These are phyloP conservation scores for Stagonosporopsis vannaccii DNA, from an alignment of 2,329 filamentous ascomycete species.

Conservation along the genomic window DNA sequence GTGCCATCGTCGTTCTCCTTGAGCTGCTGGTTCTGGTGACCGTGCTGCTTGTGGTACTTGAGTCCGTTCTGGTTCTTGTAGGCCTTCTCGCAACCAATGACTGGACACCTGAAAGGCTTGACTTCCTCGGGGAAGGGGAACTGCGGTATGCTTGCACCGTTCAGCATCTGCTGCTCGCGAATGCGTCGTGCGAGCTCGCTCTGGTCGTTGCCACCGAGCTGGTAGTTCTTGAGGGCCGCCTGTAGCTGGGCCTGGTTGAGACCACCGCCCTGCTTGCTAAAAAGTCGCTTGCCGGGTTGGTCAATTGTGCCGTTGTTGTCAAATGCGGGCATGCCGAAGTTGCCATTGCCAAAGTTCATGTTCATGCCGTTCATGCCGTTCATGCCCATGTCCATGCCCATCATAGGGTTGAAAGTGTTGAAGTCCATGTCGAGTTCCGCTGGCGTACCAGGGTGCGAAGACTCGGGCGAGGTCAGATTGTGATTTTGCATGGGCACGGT, in stretches of 20 bases:
- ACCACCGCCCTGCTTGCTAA: slow-evolving; percentile 79
- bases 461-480: slow-evolving; percentile 67
- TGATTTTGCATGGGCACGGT: slow-evolving; percentile 73
- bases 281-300: slow-evolving; percentile 91
- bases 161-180: slow-evolving; percentile 69
- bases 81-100: slow-evolving; percentile 98
- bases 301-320: slow-evolving; percentile 69
- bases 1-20: slow-evolving; percentile 97
- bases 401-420: slow-evolving; percentile 49
- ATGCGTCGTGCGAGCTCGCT: slow-evolving; percentile 75
- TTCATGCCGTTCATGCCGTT: slow-evolving; percentile 41
- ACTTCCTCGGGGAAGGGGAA: slow-evolving; percentile 75
- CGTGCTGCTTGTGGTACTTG: slow-evolving; percentile 89
- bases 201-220: slow-evolving; percentile 69
- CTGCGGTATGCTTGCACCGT: slow-evolving; percentile 53
- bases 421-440: slow-evolving; percentile 79
- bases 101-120: slow-evolving; percentile 96
- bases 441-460: slow-evolving; percentile 73
- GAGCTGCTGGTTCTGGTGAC: slow-evolving; percentile 94
- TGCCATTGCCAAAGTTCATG: slow-evolving; percentile 47
- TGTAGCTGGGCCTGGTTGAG: slow-evolving; percentile 73
- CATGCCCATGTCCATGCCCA: slow-evolving; percentile 44
- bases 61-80: slow-evolving; percentile 99
- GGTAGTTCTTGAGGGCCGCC: slow-evolving; percentile 76
- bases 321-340: slow-evolving; percentile 52